Conservation (phyloP, 345 rosid species). For the Combretum micranthum region DNA sequence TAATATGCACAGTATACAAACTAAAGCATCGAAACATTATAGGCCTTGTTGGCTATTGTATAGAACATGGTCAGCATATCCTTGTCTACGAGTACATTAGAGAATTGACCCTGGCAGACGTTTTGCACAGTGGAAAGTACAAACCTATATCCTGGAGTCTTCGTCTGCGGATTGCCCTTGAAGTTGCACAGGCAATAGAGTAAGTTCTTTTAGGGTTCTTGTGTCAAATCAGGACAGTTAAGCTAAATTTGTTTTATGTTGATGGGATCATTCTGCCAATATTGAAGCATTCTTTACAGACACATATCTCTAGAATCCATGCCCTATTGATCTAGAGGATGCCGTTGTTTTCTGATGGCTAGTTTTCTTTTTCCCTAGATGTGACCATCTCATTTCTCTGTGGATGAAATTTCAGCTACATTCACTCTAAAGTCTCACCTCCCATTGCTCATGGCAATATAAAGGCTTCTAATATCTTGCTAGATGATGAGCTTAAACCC, state of each 20-base stretch:
- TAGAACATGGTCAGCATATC: conserved; percentile 73
- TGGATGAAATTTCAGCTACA: conserved; percentile 47
- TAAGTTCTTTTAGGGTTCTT: conserved; percentile 23
- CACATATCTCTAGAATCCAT: no score
- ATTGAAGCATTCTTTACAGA: no score
- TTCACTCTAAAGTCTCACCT: conserved; percentile 65
- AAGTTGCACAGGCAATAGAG: conserved; percentile 75
- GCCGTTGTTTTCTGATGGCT: not conserved
- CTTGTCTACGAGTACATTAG: conserved; percentile 72
- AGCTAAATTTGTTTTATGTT: no score
- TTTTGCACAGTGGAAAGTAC: conserved; percentile 51
- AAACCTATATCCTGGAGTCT: conserved; percentile 72
- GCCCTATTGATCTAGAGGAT: conserved; percentile 3
- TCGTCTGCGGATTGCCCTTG: conserved; percentile 72
- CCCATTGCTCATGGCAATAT: conserved; percentile 71
- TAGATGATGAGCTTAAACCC: conserved; percentile 74
- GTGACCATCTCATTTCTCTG: not conserved
- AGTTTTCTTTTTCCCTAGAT: not conserved
- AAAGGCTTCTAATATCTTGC: conserved; percentile 75
- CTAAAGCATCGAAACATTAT: conserved; percentile 79
- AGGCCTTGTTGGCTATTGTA: conserved; percentile 73
- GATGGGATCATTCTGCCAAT: no score
- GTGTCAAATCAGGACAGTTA: no score
- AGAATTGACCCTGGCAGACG: conserved; percentile 55
- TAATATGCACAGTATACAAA: conserved; percentile 51